Evolutionary conservation across 2,329 filamentous ascomycete genomes (phyloP).

Genomic region (Zelopaecilomyces penicillatus): DNA sequence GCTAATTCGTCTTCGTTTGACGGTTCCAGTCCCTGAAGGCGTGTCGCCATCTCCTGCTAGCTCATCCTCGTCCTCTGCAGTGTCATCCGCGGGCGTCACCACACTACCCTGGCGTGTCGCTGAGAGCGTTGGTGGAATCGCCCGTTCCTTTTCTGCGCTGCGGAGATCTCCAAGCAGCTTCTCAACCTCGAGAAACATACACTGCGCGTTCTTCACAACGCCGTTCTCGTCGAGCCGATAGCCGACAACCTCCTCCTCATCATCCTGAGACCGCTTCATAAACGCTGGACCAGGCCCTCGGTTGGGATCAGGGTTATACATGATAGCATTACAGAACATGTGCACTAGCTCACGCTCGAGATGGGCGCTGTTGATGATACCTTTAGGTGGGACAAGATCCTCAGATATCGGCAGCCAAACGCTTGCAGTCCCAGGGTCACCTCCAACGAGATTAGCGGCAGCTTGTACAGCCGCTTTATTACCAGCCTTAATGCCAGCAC

Average conservation of each 20-base stretch:
- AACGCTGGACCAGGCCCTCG: constrained; percentile 60
- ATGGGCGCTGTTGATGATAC: constrained; percentile 87
- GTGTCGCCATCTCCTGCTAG: constrained; percentile 32
- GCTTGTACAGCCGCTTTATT: constrained; percentile 55
- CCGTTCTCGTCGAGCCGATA: constrained; percentile 73
- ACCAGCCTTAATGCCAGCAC: constrained; percentile 65
- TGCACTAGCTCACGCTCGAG: constrained; percentile 88
- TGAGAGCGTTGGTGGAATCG: constrained; percentile 24
- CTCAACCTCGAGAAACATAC: constrained; percentile 86
- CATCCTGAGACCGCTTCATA: constrained; percentile 34
- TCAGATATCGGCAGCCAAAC: constrained; percentile 61
- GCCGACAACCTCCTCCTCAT: constrained; percentile 41
- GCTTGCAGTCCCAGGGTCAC: constrained; percentile 46
- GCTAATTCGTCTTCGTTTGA: constrained; percentile 28
- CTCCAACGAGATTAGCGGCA: constrained; percentile 51
- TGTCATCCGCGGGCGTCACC: constrained; percentile 36
- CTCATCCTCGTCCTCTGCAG: constrained; percentile 43
- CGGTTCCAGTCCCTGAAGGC: constrained; percentile 20
- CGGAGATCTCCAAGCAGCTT: constrained; percentile 68
- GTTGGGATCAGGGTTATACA: constrained; percentile 87
- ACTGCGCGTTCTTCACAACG: constrained; percentile 76
- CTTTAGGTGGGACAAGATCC: constrained; percentile 75
- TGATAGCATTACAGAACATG: constrained; percentile 96
- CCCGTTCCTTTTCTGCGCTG: constrained; percentile 55
- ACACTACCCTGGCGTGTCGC: constrained; percentile 28